Base-by-base conservation (phyloP, 495 filamentous ascomycete species). In the Lophiostoma macrostomum region DNA sequence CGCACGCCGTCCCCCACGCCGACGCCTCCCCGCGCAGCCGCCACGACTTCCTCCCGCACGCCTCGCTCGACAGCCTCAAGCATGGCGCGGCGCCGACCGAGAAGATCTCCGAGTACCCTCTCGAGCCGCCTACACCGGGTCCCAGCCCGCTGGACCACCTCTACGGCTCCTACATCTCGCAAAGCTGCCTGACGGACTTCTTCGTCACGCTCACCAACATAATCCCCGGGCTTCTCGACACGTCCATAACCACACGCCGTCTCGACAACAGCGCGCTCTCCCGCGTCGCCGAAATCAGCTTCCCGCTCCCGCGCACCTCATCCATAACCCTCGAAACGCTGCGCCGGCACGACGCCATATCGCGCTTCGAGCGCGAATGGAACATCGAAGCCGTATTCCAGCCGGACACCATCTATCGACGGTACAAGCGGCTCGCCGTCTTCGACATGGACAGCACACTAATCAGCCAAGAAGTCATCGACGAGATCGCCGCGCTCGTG, bases 381-480 rank as follows among this genome's bases (percentile, higher is more conserved):
- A 88, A 89, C 59, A 80, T 94, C 27, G 88, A 95, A 62, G 82
- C 89, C 8, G 80, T 85, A 8, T 72, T 94, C 42, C 84, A 90
- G 66, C 60, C 63, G 37, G 85, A 90, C 54, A 79, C 74, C 25
- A 74, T 88, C n/a, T 88, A 83, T 73, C 79, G 85, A 34, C 77
- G 81, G 19, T 78, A 90, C 65, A 86, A 88, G 64, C 82, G 87
- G 2, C 73, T 98, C 4, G 90, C 87, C 1, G 83, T 95, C 22
- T 98, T 98, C 61, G 93, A 98, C 65, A 98, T 98, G 93, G 93
- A 98, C 69, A 90, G 85, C 53, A 98, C 93, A 0, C 76, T 98
- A 49, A 96, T 98, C 60, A 81, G 91, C 50, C 89, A 98, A 65
- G 93, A 98, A 73, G 88, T 95, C 19, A 95, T 98, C 63, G 93